Percentiles rank a stretch among this genome's conserved stretches.
Evolutionary conservation across 2,329 filamentous ascomycete genomes (phyloP).

Genomic region (Venturiaceae sp.): DNA sequence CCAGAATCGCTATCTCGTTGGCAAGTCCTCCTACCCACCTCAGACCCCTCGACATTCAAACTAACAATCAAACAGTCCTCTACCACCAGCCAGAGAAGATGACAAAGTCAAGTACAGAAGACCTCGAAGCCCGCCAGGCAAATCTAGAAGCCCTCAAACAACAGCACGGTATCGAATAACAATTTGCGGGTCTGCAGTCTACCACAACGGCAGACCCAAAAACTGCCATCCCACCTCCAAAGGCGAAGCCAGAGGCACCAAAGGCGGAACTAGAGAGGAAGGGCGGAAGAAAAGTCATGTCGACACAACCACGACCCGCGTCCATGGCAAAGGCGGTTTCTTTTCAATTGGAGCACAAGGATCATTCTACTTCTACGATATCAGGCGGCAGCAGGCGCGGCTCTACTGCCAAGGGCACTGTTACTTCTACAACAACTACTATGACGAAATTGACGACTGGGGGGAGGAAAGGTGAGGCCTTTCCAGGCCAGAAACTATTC

Average conservation of each 20-base stretch:
- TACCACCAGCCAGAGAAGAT: conserved; percentile 74
- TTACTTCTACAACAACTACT: background rate
- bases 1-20: conserved; percentile 97
- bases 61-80: conserved; percentile 40
- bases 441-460: background rate
- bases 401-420: background rate
- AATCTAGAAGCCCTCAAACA: conserved; percentile 97
- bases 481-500: background rate
- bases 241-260: background rate
- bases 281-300: background rate
- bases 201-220: background rate
- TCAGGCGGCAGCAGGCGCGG: background rate
- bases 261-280: background rate
- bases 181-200: conserved; percentile 19
- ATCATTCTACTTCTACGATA: background rate
- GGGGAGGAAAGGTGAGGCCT: background rate
- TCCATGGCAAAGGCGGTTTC: background rate
- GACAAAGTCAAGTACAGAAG: conserved; percentile 83
- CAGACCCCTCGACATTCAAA: background rate
- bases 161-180: conserved; percentile 95
- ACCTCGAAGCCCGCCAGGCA: conserved; percentile 85
- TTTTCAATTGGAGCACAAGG: background rate
- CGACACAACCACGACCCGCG: background rate
- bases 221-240: background rate
- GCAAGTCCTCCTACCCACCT: conserved; percentile 43